Evolutionary conservation across 1,139 yeast species (phyloP).

Genomic region (Yamadazyma aaseri): DNA sequence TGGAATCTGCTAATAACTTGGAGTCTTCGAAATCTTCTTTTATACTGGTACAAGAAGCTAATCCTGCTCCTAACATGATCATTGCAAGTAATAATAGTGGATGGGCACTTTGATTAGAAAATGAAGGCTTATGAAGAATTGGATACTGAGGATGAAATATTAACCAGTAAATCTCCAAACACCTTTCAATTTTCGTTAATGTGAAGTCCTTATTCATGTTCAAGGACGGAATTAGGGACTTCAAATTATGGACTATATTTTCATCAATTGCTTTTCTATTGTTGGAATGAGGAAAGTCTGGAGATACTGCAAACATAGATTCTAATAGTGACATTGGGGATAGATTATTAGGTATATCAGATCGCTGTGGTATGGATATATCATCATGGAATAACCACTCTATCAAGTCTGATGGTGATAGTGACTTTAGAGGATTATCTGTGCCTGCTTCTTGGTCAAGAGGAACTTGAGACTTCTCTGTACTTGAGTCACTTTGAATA

Average conservation of each 20-base stretch:
- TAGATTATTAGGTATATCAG: conserved; percentile 5
- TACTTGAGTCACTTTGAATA: too few relatives aligned
- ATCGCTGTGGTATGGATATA: background rate
- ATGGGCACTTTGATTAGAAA: conserved; percentile 49
- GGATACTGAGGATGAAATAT: conserved; percentile 61
- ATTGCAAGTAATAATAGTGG: conserved; percentile 54
- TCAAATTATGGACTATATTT: conserved; percentile 25
- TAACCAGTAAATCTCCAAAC: conserved; percentile 47
- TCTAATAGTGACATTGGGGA: conserved; percentile 28
- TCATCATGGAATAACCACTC: conserved; percentile 33
- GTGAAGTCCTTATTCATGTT: conserved; percentile 28
- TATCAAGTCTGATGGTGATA: conserved; percentile 28
- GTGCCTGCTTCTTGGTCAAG: too few relatives aligned
- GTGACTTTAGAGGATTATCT: too few relatives aligned
- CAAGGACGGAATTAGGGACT: conserved; percentile 32
- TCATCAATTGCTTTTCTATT: conserved; percentile 26
- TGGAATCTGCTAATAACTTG: conserved; percentile 28
- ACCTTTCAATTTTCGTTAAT: conserved; percentile 22
- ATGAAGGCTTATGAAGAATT: conserved; percentile 60
- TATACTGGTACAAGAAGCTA: conserved; percentile 19
- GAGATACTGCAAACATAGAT: conserved; percentile 30
- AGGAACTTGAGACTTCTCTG: too few relatives aligned
- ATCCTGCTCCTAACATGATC: conserved; percentile 55
- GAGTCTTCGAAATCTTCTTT: conserved; percentile 19
- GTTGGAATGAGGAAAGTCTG: conserved; percentile 29